Evolutionary conservation across 495 filamentous ascomycete species (phyloP).

Genomic region (Friedmanniomyces simplex): DNA sequence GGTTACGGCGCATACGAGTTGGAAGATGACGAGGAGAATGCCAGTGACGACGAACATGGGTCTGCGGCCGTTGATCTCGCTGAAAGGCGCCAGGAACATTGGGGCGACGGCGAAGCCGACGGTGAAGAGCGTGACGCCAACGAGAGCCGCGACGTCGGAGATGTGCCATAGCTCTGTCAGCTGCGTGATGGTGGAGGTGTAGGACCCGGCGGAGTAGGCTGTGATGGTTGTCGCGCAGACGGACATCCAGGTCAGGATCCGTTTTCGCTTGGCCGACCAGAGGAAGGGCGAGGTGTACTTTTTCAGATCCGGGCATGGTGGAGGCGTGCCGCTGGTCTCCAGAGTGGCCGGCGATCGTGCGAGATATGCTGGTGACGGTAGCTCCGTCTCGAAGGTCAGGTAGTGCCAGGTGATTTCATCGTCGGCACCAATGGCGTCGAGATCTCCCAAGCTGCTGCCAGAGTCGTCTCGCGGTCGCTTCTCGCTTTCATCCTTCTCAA

Average conservation of each 20-base stretch:
- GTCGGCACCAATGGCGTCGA: background rate
- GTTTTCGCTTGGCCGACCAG: constrained; percentile 51
- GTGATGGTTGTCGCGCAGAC: constrained; percentile 67
- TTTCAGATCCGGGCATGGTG: constrained; percentile 52
- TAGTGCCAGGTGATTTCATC: constrained; percentile 53
- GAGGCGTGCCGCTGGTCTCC: constrained; percentile 20
- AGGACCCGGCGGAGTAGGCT: constrained; percentile 73
- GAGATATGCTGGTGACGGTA: constrained; percentile 48
- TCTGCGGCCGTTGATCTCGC: constrained; percentile 70
- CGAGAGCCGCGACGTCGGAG: constrained; percentile 51
- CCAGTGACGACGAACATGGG: constrained; percentile 72
- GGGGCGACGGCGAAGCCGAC: constrained; percentile 74
- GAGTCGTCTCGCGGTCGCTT: constrained; percentile 4
- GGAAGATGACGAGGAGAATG: constrained; percentile 55
- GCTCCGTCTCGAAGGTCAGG: constrained; percentile 57
- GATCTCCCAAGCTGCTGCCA: background rate
- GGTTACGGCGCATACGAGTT: constrained; percentile 70
- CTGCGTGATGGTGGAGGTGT: constrained; percentile 54
- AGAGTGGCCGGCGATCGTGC: constrained; percentile 27
- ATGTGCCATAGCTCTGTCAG: constrained; percentile 55
- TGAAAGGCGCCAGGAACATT: constrained; percentile 85
- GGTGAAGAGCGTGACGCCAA: constrained; percentile 79
- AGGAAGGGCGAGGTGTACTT: constrained; percentile 60
- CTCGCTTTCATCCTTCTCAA: background rate
- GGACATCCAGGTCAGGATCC: constrained; percentile 60